Evolutionary conservation across 2,329 filamentous ascomycete species (phyloP), one percentile per base, ranked within the genome.

Genomic region (Pseudocercospora macadamiae): DNA sequence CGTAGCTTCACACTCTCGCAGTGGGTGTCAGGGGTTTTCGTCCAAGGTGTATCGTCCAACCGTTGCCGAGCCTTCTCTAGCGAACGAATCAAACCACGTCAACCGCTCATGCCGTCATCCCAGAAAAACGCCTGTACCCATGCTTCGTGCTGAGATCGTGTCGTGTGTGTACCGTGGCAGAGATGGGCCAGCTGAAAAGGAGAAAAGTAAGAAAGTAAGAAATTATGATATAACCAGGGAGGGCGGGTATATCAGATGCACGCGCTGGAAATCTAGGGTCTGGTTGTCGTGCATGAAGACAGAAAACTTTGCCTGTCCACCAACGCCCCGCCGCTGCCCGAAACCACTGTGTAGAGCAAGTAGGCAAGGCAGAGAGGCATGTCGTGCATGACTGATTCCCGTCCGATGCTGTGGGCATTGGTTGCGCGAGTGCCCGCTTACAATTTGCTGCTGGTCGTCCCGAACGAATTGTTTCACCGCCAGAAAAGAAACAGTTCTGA

Each of bases 401-500:
- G 42, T 45, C 42, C 42, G 42, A 45, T 14, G 12, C 2, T 21
- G 10, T 21, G 48, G 48, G 25, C 18, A 51, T 32, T 51, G 48
- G 48, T 10, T 25, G 39, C 25, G 28, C 28, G 16, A 51, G 28
- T 53, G 32, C 39, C 49, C 32, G 49, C 49, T 37, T 14, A 53
- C 49, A 16, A 42, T 21, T 44, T 42, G 34, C n/a, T 28, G 32
- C 48, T 26, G 51, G 23, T 18, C 21, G 7, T 26, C 44, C 23
- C 12, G 44, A 23, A 30, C 26, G 51, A 53, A 53, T 19, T 30
- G 34, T 42, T 53, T 53, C 51, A 53, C 51, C 51, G 51, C 51
- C 51, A 26, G 32, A 53, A 18, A 28, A 53, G 19, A 10, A 53
- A 12, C 21, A 6, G 36, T 32, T 18, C 32, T 53, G 51, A 53